phyloP scores from a whole-genome alignment of 2,329 filamentous ascomycete species.

The Penicillium vulpinum region DNA sequence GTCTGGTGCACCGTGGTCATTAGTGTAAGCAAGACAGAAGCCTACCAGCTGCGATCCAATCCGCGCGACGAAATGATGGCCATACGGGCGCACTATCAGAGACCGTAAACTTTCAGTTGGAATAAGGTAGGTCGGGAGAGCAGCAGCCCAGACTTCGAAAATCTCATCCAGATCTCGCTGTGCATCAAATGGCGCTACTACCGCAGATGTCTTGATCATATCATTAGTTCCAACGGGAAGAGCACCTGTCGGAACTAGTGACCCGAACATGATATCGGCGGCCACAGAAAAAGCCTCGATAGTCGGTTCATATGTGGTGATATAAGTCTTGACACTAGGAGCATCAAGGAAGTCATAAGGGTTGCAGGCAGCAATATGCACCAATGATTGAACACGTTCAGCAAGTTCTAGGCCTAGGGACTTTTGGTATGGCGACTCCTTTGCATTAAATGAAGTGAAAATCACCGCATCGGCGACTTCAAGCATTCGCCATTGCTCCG shows the following conservation, averaged over 20 bases:
- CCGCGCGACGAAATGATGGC: conserved; percentile 39
- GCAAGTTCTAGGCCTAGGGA: conserved; percentile 36
- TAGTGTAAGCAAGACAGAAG: conserved; percentile 41
- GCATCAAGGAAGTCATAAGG: conserved; percentile 49
- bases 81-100: conserved; percentile 30
- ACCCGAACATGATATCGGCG: conserved; percentile 43
- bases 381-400: conserved; percentile 30
- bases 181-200: conserved; percentile 20
- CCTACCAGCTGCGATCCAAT: conserved; percentile 31
- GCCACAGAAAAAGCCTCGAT: conserved; percentile 44
- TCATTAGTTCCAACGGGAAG: conserved; percentile 37
- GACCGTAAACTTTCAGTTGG: conserved; percentile 27
- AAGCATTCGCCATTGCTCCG: conserved; percentile 33
- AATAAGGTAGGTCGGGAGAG: conserved; percentile 41
- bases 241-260: conserved; percentile 27
- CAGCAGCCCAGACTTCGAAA: conserved; percentile 35
- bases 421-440: conserved; percentile 39
- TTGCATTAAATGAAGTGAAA: conserved; percentile 44
- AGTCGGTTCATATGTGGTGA: conserved; percentile 49
- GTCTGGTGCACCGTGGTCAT: conserved; percentile 22
- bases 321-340: conserved; percentile 40
- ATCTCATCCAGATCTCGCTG: conserved; percentile 32
- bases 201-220: conserved; percentile 12
- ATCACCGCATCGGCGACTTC: conserved; percentile 42
- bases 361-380: conserved; percentile 45